phyloP scores from a whole-genome alignment of 2,329 filamentous ascomycete genomes.

The Aspergillus uvarum region DNA sequence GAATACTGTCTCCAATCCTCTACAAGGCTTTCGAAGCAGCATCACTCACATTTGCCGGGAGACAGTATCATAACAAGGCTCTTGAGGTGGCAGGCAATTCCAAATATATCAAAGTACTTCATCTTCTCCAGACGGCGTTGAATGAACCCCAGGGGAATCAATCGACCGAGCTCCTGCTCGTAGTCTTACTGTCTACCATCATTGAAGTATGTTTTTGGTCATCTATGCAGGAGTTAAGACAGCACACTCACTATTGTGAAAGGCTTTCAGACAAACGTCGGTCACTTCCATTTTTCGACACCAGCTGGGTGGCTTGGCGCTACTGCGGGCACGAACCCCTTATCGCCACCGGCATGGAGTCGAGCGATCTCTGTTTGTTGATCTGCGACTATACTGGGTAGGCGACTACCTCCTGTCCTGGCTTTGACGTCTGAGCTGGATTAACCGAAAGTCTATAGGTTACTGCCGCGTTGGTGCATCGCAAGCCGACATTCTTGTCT shows the following conservation, averaged over 20 bases:
- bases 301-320: conserved; percentile 26
- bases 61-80: conserved; percentile 18
- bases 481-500: conserved; percentile 26
- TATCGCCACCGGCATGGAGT: conserved; percentile 28
- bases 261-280: conserved; percentile 30
- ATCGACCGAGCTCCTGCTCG: conserved; percentile 26
- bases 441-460: conserved; percentile 14
- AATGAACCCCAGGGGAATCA: conserved; percentile 19
- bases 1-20: conserved; percentile 26
- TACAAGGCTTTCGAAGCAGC: conserved; percentile 26
- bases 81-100: conserved; percentile 22
- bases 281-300: conserved; percentile 26
- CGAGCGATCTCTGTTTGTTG: conserved; percentile 27
- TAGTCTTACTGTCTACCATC: conserved; percentile 26
- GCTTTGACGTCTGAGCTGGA: neutral
- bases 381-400: conserved; percentile 31
- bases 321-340: conserved; percentile 23
- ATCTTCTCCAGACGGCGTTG: conserved; percentile 20
- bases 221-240: too few relatives aligned
- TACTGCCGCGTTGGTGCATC: conserved; percentile 24
- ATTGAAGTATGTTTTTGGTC: conserved; percentile 19
- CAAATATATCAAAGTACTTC: conserved; percentile 21
- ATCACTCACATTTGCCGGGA: conserved; percentile 24
- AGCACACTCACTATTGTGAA: neutral
- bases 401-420: neutral